These are phyloP conservation scores for Penicillium freii DNA, from an alignment of 2,329 filamentous ascomycete species.

Conservation along the genomic window DNA sequence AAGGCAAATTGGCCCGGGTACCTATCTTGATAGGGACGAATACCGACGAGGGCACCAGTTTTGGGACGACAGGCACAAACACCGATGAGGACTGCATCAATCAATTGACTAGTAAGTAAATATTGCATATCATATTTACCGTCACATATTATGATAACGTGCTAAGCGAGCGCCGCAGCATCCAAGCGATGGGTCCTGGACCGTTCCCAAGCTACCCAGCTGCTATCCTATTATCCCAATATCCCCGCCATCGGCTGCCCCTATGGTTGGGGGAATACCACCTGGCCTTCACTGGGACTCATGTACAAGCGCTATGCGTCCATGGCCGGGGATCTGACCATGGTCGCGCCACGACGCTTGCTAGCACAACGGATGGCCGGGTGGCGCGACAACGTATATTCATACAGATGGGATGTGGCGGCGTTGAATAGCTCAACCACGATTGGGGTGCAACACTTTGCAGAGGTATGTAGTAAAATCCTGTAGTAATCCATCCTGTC, in stretches of 20 bases:
- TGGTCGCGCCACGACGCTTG: slow-evolving; percentile 31
- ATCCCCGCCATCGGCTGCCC: slow-evolving; percentile 51
- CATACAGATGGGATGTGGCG: slow-evolving; percentile 33
- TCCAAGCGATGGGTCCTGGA: slow-evolving; percentile 32
- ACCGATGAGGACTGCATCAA: slow-evolving; percentile 53
- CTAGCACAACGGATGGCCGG: slow-evolving; percentile 28
- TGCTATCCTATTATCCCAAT: slow-evolving; percentile 54
- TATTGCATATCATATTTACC: too few species aligned
- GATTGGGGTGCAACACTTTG: slow-evolving; percentile 33
- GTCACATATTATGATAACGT: slow-evolving; percentile 5
- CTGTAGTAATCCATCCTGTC: not conserved
- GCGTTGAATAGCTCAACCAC: slow-evolving; percentile 26
- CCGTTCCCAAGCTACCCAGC: slow-evolving; percentile 30
- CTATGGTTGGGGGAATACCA: slow-evolving; percentile 35
- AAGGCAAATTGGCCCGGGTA: slow-evolving; percentile 61
- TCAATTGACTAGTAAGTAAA: slow-evolving; percentile 26
- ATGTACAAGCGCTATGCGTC: slow-evolving; percentile 34
- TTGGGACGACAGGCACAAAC: slow-evolving; percentile 53
- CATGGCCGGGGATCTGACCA: slow-evolving; percentile 32
- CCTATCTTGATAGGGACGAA: slow-evolving; percentile 64
- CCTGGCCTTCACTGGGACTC: slow-evolving; percentile 27
- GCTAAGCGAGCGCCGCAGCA: slow-evolving; percentile 13
- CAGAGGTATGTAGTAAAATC: slow-evolving; percentile 23
- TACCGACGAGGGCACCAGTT: slow-evolving; percentile 63
- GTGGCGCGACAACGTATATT: slow-evolving; percentile 21